Evolutionary conservation across 139 green algal genomes (phyloP).

Genomic region (Zygnema circumcarinatum): DNA sequence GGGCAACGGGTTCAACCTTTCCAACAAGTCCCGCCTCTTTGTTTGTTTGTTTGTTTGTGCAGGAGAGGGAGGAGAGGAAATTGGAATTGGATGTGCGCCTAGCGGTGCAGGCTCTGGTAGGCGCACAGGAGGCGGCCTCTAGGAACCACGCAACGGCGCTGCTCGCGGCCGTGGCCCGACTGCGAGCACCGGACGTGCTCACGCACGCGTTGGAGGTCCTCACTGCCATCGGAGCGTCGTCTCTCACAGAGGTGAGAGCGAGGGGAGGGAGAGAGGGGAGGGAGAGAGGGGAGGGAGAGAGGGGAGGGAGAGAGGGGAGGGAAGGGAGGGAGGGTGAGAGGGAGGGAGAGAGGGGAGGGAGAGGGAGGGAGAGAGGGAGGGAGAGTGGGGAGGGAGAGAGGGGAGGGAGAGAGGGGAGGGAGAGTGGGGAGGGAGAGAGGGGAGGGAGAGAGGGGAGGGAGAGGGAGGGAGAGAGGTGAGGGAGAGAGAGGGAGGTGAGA

Average conservation of each 20-base stretch:
- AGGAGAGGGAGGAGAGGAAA: no score
- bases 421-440: not conserved
- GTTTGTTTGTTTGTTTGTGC: no score
- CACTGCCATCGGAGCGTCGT: conserved; percentile 13
- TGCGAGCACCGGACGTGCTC: conserved; percentile 46
- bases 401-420: not conserved
- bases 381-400: not conserved
- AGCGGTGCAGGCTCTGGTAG: no score
- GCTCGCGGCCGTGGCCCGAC: conserved; percentile 65
- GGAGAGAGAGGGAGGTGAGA: not conserved
- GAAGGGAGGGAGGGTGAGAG: not conserved
- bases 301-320: not conserved
- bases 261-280: not conserved
- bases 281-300: not conserved
- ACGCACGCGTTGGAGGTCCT: conserved; percentile 43
- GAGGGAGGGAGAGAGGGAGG: not conserved
- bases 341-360: not conserved
- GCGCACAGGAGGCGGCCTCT: conserved; percentile 21
- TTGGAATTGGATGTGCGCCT: no score
- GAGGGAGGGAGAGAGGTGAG: not conserved
- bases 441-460: not conserved
- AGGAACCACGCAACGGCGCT: conserved; percentile 68
- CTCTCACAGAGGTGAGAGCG: conserved; percentile 32
- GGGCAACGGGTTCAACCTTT: no score
- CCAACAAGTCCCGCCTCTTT: no score